Evolutionary conservation across 2,329 filamentous ascomycete genomes (phyloP).

Genomic region (Fonsecaea multimorphosa): DNA sequence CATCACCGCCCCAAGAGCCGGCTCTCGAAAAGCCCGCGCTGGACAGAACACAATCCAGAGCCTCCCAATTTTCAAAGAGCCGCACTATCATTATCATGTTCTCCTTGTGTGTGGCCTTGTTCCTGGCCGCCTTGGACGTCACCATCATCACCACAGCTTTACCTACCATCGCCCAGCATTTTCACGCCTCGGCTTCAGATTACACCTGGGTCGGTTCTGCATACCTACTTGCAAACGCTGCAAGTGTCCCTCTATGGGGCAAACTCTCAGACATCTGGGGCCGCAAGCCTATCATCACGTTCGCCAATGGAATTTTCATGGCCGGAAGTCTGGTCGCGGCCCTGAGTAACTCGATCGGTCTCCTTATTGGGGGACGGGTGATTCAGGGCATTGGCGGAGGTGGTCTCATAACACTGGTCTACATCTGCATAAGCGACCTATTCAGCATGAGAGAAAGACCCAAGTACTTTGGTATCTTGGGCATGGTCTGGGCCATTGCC

Average conservation of each 20-base stretch:
- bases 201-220: slow-evolving; percentile 58
- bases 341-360: slow-evolving; percentile 62
- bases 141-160: slow-evolving; percentile 56
- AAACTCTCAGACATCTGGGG: slow-evolving; percentile 72
- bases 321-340: slow-evolving; percentile 67
- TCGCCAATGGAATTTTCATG: slow-evolving; percentile 67
- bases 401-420: slow-evolving; percentile 67
- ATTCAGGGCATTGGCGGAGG: slow-evolving; percentile 70
- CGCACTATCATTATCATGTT: slow-evolving; percentile 51
- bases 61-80: slow-evolving; percentile 48
- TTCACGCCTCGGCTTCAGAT: slow-evolving; percentile 51
- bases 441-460: slow-evolving; percentile 66
- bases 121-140: slow-evolving; percentile 66
- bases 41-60: slow-evolving; percentile 42
- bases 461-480: slow-evolving; percentile 68
- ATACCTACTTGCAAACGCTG: slow-evolving; percentile 54
- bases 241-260: slow-evolving; percentile 64
- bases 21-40: slow-evolving; percentile 20
- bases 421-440: slow-evolving; percentile 68
- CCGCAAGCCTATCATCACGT: slow-evolving; percentile 66
- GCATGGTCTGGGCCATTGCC: slow-evolving; percentile 67
- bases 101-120: slow-evolving; percentile 59
- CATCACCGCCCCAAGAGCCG: not conserved
- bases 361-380: slow-evolving; percentile 67
- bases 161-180: slow-evolving; percentile 52